These are phyloP conservation scores for Schizopora paradoxa DNA, from an alignment of 1,284 basidiomycete genomes.

Conservation along the genomic window DNA sequence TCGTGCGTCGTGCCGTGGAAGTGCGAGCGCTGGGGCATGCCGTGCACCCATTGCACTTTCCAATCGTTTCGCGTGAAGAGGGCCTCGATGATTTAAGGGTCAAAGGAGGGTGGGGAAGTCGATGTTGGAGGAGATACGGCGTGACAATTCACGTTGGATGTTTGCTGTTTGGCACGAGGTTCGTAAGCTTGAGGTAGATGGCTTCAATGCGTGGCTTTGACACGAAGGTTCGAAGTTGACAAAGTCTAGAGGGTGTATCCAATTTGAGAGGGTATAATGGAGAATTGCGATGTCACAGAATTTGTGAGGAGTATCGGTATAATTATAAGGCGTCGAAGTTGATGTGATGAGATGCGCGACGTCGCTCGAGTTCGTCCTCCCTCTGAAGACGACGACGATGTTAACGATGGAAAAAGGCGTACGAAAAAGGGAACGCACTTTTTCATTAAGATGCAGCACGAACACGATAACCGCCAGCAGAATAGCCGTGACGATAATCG, in stretches of 20 bases:
- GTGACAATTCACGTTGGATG: background rate
- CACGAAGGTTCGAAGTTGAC: no score
- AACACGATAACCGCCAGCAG: conserved; percentile 81
- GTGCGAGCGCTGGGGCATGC: background rate
- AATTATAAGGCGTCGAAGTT: conserved; percentile 89
- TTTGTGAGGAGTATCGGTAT: no score
- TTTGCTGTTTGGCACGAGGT: conserved; percentile 1
- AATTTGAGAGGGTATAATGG: no score
- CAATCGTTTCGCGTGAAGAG: background rate
- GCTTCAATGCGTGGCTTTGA: no score
- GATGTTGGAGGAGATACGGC: no score
- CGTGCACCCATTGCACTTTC: background rate
- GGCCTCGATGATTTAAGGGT: background rate
- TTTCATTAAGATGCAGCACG: conserved; percentile 87
- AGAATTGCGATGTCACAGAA: no score
- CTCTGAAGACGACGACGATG: conserved; percentile 44
- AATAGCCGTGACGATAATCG: conserved; percentile 70
- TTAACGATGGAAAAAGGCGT: background rate
- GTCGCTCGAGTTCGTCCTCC: conserved; percentile 88
- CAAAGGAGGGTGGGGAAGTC: background rate
- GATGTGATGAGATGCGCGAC: conserved; percentile 86
- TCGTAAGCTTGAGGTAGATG: no score
- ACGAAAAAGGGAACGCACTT: conserved; percentile 44
- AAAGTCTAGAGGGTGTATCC: no score
- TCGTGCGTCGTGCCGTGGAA: background rate